Base-by-base conservation (phyloP, 768 basidiomycete species). In the Clitopilus hobsonii region DNA sequence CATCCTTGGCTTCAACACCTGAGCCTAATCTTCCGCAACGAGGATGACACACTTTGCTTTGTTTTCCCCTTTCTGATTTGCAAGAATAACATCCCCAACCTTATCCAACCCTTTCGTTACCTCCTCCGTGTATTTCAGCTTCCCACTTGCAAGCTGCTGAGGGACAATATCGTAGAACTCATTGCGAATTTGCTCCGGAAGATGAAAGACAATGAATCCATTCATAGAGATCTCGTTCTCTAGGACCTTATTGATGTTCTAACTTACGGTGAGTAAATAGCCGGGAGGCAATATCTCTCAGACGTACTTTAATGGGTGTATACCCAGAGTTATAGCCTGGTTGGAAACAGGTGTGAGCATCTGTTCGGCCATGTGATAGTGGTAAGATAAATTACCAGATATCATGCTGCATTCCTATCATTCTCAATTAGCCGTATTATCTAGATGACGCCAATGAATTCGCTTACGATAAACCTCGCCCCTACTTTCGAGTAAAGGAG, bases 401-500 rank as follows among this genome's bases (percentile, higher is more conserved):
- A 75, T 74, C 71, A 74, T 74, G 13, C 75, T 74, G 27, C 75
- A 75, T 69, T 73, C 69, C 71, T 71, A 30, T 4, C 26, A 29
- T 20, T 25, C 18, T 7, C 8, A 14, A 10, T 8, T 16, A 10
- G 29, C 36, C 20, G 26, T 24, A 2, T 16, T 20, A 4, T 36
- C n/a, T 11, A 3, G 32, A 16, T 18, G 22, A 18, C 16, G n/a
- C 3, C 5, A 24, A 30, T 26, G 16, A 18, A 11, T 2, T 1
- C 47, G 49, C 77, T 67, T 61, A 77, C 77, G 45, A 85, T 75
- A 55, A 87, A 81, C 14, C 83, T 64, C 1, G 79, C 80, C 25
- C 73, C 57, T 0, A 58, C 54, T 0, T 71, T 74, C 0, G 83
- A 73, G 41, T 72, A 72, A 1, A 74, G 69, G 6, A 88, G 62